Base-by-base conservation (phyloP, 2,329 filamentous ascomycete species). In the Fusarium cyanostomum region DNA sequence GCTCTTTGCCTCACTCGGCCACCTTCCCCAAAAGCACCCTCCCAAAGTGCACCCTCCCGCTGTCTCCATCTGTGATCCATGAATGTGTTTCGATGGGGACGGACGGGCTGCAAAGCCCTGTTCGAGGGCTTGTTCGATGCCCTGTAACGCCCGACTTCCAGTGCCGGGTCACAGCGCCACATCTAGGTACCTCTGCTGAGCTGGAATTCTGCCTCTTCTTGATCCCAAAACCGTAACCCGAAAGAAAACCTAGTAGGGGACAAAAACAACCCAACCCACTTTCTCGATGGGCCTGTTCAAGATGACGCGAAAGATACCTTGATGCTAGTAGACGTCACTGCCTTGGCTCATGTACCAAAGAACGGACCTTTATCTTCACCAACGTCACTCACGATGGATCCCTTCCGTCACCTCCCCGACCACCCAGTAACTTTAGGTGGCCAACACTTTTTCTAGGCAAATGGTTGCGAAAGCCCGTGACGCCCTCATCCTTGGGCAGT, bases 351-450 rank as follows among this genome's bases (percentile, higher is more conserved):
- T 52, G 62, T 65, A 66, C 48, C 27, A 31, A 45, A 13, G 16
- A 16, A 27, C 27, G 28, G 39, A 59, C 50, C 38, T 54, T 24
- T 63, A 57, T 64, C 58, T 60, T 56, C 42, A 46, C 50, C 52
- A 65, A 55, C 62, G 57, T 65, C 62, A 66, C 62, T 37, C 62
- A 46, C 15, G 56, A 65, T 66, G 52, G 62, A 62, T 58, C 48
- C 56, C 35, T 30, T 43, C 38, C 33, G 28, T 60, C 42, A 34
- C 44, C 51, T 37, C 30, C 52, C 61, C 38, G 46, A 52, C 62
- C 57, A 64, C 56, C 52, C 58, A 54, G 52, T 64, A 64, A 51
- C 62, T 65, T 58, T 46, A n/a, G n/a, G n/a, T n/a, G 35, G 52
- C 56, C 62, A 62, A 50, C 62, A 18, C 57, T 64, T 58, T 46